Evolutionary conservation across 805 yeast genomes (phyloP), one percentile per base, ranked within the genome.

Genomic region (Starmerella riodocensis): DNA sequence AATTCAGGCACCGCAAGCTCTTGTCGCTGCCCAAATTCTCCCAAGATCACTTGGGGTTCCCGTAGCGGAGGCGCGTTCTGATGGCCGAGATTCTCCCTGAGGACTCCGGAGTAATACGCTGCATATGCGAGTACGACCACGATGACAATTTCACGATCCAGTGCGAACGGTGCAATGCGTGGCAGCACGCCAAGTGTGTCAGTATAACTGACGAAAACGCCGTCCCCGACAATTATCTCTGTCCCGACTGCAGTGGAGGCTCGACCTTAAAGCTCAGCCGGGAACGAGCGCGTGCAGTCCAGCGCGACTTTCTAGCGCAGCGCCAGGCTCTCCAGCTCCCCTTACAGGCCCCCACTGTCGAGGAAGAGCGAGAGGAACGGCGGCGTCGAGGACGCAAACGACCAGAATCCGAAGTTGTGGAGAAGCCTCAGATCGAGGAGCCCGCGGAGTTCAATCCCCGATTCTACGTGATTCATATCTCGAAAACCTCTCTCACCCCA

Each of bases 181-280:
- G 96, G 96, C 95, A 86, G 56, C 97, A 86, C 61, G 85, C 91
- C 21, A 66, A 73, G n/a, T 86, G 97, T 59, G 82, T 84, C 72
- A 79, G 78, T 6, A 82, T 81, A 41, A 66, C 66, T 32, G 71
- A 76, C 32, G 73, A 71, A 42, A 78, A 73, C 29, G 76, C 79
- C 36, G 93, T 76, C 0, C 94, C 94, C 0, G 94, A 84, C 40
- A 74, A 73, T 38, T 86, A 80, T 55, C 64, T 73, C 22, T 86
- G 97, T 55, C 81, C 80, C 53, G 67, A 67, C 34, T 86, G 97
- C 61, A 78, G 77, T 41, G 71, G 71, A 25, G 34, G 27, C n/a
- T 13, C 17, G 16, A 58, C 71, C 42, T n/a, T n/a, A n/a, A 55
- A 58, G 29, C 48, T 70, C 53, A 71, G 70, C 50, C 61, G 57